Evolutionary conservation across 129 eudicot species (phyloP).

Genomic region (Erigeron canadensis): DNA sequence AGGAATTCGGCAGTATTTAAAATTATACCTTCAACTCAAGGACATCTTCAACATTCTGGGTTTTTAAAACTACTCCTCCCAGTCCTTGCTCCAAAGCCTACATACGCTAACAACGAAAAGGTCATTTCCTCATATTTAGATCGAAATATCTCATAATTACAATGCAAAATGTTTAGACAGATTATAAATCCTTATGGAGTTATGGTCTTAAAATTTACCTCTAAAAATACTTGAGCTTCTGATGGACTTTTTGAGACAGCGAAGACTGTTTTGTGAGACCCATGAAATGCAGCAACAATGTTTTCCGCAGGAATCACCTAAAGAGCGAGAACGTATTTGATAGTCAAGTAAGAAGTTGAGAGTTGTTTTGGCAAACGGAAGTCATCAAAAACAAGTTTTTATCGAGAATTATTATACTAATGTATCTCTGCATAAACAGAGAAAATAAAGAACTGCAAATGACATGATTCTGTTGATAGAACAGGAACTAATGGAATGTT

Average conservation of each 20-base stretch:
- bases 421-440: conserved; percentile 8
- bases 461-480: neutral
- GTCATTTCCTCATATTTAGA: neutral
- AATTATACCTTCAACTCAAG: conserved; percentile 68
- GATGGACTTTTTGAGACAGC: conserved; percentile 66
- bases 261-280: conserved; percentile 60
- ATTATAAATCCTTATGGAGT: neutral
- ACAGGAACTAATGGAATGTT: conserved; percentile 28
- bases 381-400: no score
- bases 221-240: conserved; percentile 79
- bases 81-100: conserved; percentile 94
- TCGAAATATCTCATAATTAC: neutral
- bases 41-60: conserved; percentile 64
- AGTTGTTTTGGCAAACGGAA: neutral
- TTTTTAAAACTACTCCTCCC: conserved; percentile 90
- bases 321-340: conserved; percentile 4
- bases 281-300: conserved; percentile 91
- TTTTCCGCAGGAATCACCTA: conserved; percentile 98
- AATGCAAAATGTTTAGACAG: neutral
- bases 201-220: conserved; percentile 47
- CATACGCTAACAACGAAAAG: conserved; percentile 31
- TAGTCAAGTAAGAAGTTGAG: conserved; percentile 17
- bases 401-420: neutral
- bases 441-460: conserved; percentile 13
- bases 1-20: conserved; percentile 1